Evolutionary conservation across 345 rosid genomes (phyloP), one percentile per base, ranked within the genome.

Genomic region (Eucalyptus curtisii): DNA sequence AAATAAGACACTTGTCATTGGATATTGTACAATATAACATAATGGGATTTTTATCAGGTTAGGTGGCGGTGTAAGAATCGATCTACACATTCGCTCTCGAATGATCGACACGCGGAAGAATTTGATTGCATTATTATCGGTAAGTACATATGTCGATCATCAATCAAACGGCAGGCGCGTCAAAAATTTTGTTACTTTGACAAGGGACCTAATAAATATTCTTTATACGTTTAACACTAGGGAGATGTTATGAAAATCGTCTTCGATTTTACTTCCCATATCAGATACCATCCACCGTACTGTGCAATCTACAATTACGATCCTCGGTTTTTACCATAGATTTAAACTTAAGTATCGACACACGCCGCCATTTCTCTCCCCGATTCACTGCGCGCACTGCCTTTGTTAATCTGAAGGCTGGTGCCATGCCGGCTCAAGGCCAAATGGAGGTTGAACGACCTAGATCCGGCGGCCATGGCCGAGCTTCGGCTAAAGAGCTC

Each of bases 101-200:
- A 55, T 55, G 0, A 55, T 55, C 0, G 30, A 55, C 13, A 55
- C 0, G 0, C 24, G 61, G 0, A 55, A 55, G 1, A 24, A 55
- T 55, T 55, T 55, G 61, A 55, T 55, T 55, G 2, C 13, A 55
- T 24, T 8, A 55, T 24, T 9, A 55, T 55, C 1, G 24, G 5
- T 55, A 55, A 9, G 61, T 55, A 55, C 1, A 55, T 55, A 55
- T 24, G 61, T 55, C 61, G 24, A 55, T 55, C 12, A 55, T 55
- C 0, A 0, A 55, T 55, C 0, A 0, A 24, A 10, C 0, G 13
- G 0, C 1, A 24, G 13, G 1, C 22, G 3, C 0, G 3, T 22
- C 1, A 22, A 20, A 55, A 4, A 0, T 55, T 55, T 22, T 55
- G 11, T 55, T 55, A 24, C 27, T 22, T 24, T 24, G 27, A 55